phyloP scores from a whole-genome alignment of 1,139 yeast genomes.

The Pichia sp. region DNA sequence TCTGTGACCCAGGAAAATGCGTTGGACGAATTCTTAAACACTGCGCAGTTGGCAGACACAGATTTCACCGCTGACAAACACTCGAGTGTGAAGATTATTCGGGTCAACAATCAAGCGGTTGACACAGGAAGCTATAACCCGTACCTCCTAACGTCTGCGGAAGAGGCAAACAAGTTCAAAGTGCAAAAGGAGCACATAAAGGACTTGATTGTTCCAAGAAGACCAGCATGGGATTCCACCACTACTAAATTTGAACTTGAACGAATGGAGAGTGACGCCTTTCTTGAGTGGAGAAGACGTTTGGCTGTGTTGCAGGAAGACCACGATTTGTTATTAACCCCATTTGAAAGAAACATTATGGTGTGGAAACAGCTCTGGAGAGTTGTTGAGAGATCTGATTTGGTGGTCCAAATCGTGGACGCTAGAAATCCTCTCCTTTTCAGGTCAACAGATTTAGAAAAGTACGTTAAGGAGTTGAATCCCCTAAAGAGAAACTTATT shows the following conservation, averaged over 20 bases:
- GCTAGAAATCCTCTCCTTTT: constrained; percentile 91
- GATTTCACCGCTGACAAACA: constrained; percentile 92
- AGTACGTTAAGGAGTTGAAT: constrained; percentile 71
- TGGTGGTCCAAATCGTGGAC: constrained; percentile 95
- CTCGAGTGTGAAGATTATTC: constrained; percentile 78
- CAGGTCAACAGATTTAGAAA: constrained; percentile 84
- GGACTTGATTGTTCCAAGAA: constrained; percentile 86
- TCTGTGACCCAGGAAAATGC: constrained; percentile 95
- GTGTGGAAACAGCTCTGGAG: constrained; percentile 99
- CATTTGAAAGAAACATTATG: constrained; percentile 94
- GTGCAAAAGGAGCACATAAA: constrained; percentile 73
- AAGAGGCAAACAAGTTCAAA: constrained; percentile 56
- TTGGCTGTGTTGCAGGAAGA: constrained; percentile 81
- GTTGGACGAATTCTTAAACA: constrained; percentile 86
- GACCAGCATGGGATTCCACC: constrained; percentile 77
- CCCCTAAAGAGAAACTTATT: constrained; percentile 68
- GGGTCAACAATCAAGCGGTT: constrained; percentile 56
- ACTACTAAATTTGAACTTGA: constrained; percentile 79
- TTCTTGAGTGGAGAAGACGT: constrained; percentile 88
- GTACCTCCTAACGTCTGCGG: constrained; percentile 60
- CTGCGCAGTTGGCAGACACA: constrained; percentile 93
- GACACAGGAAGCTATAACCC: constrained; percentile 38
- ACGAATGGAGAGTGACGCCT: constrained; percentile 83
- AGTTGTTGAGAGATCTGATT: constrained; percentile 91
- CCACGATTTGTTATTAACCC: constrained; percentile 81